Evolutionary conservation across 495 filamentous ascomycete genomes (phyloP).

Genomic region (Filosporella fistucella): DNA sequence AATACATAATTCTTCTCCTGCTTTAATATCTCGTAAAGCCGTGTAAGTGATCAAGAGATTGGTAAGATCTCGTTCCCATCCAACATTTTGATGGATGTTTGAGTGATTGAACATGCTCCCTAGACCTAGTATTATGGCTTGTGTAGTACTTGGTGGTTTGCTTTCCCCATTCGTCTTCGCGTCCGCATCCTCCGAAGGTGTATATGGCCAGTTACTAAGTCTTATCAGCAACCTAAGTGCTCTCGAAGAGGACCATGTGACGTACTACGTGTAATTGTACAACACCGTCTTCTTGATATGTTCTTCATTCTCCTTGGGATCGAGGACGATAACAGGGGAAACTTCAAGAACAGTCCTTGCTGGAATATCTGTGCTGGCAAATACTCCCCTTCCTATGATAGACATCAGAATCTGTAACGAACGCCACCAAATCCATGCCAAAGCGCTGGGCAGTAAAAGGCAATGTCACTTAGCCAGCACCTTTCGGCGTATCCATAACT

Average conservation of each 20-base stretch:
- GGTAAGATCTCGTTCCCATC: constrained; percentile 42
- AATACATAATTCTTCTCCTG: constrained; percentile 53
- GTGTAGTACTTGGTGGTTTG: constrained; percentile 22
- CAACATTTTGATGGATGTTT: constrained; percentile 43
- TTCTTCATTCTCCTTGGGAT: constrained; percentile 36
- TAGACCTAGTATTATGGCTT: constrained; percentile 52
- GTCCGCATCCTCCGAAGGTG: constrained; percentile 7
- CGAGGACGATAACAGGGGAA: constrained; percentile 47
- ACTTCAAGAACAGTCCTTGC: constrained; percentile 45
- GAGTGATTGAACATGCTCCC: constrained; percentile 59
- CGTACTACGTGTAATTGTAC: constrained; percentile 55
- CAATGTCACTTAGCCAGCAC: constrained; percentile 27
- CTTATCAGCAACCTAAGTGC: not conserved
- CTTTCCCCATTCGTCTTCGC: constrained; percentile 6
- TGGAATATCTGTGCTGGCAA: constrained; percentile 38
- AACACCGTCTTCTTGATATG: constrained; percentile 44
- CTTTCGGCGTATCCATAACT: constrained; percentile 34
- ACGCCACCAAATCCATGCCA: not conserved
- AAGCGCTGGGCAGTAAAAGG: constrained; percentile 8
- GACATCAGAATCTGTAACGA: not conserved
- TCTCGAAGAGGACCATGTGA: constrained; percentile 8
- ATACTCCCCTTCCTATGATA: constrained; percentile 45
- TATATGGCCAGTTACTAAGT: constrained; percentile 25
- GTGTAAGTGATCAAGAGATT: constrained; percentile 41
- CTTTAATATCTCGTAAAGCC: constrained; percentile 42